Evolutionary conservation across 2,329 filamentous ascomycete species (phyloP).

Genomic region (Verticillium longisporum): DNA sequence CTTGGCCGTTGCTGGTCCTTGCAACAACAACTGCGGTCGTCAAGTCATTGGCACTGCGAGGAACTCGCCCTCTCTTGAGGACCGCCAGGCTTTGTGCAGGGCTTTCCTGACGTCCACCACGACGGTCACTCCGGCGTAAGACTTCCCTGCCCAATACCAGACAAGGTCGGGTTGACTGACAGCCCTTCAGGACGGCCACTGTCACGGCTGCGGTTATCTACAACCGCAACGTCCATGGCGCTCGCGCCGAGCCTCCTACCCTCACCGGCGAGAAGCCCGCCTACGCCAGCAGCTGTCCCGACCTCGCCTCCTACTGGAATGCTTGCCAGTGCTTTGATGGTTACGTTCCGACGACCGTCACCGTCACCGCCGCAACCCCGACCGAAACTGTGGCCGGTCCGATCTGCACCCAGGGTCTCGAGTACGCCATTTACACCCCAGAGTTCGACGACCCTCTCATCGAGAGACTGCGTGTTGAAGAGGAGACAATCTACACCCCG

Average conservation of each 20-base stretch:
- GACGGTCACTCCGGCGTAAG: conserved; percentile 4
- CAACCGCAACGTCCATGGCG: conserved; percentile 2
- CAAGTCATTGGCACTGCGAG: conserved; percentile 3
- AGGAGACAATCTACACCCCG: neutral
- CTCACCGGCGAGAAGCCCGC: conserved; percentile 5
- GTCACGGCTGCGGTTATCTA: neutral
- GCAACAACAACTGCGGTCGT: conserved; percentile 10
- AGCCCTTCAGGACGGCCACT: neutral
- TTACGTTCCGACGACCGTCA: conserved; percentile 8
- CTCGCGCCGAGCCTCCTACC: neutral
- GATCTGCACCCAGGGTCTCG: conserved; percentile 5
- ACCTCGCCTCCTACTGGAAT: conserved; percentile 10
- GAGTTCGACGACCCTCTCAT: neutral
- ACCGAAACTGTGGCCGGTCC: conserved; percentile 1
- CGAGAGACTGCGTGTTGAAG: neutral
- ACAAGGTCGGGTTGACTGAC: neutral
- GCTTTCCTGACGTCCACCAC: conserved; percentile 5
- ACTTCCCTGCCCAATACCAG: neutral
- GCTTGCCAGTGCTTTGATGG: conserved; percentile 15
- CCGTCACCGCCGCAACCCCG: conserved; percentile 3
- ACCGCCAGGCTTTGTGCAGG: conserved; percentile 5
- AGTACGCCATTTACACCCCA: conserved; percentile 6
- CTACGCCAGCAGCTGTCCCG: conserved; percentile 11
- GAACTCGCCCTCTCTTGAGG: neutral
- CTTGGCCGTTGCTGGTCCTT: neutral